Conservation (phyloP, 495 filamentous ascomycete genomes). For the Penicillium odoratum region DNA sequence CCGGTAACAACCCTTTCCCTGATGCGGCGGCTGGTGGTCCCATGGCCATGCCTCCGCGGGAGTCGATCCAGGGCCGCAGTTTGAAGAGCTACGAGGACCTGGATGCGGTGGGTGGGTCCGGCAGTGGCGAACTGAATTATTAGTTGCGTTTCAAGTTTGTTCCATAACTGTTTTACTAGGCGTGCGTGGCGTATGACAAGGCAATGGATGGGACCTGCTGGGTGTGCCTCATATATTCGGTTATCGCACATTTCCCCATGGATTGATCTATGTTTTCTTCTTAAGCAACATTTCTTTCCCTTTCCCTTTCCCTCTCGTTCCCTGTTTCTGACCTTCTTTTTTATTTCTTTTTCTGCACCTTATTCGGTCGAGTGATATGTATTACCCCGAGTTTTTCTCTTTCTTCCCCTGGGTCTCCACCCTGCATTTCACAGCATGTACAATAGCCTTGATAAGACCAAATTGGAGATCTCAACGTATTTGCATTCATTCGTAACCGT, state of each 20-base stretch:
- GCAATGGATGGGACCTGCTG: slow-evolving; percentile 3
- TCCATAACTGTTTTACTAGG: background rate
- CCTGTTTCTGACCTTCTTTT: background rate
- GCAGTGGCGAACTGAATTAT: slow-evolving; percentile 63
- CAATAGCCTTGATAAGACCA: slow-evolving; percentile 15
- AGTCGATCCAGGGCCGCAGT: slow-evolving; percentile 85
- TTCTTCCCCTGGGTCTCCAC: background rate
- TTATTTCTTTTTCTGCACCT: background rate
- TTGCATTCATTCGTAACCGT: background rate
- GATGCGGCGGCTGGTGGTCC: slow-evolving; percentile 54
- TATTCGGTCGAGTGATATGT: background rate
- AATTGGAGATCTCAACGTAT: slow-evolving; percentile 5
- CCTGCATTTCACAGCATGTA: slow-evolving; percentile 18
- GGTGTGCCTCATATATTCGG: background rate
- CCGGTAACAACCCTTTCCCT: slow-evolving; percentile 45
- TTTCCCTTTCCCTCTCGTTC: slow-evolving; percentile 1
- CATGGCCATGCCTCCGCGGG: slow-evolving; percentile 73
- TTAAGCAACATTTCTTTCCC: background rate
- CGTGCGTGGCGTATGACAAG: slow-evolving; percentile 4
- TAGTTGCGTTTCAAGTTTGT: slow-evolving; percentile 25
- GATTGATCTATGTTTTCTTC: slow-evolving; percentile 1
- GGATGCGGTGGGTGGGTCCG: slow-evolving; percentile 66
- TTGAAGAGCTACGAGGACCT: slow-evolving; percentile 97
- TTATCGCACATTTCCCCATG: background rate
- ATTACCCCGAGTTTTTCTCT: background rate